A percentile compares a stretch with the other conserved stretches of the same genome.
Evolutionary conservation across 345 rosid genomes (phyloP).

Genomic region (Acer negundo): DNA sequence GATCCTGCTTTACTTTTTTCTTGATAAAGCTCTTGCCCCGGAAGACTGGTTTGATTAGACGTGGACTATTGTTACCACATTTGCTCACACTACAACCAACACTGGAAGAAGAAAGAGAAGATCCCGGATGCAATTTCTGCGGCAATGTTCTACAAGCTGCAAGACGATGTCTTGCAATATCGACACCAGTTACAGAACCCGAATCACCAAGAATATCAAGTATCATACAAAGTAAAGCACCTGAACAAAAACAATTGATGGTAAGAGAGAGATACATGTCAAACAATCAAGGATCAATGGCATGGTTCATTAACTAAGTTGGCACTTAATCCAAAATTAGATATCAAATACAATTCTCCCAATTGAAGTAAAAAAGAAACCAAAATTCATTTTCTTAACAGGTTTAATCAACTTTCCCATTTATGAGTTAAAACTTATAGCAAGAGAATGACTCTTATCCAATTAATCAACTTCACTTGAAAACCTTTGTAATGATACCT

Average conservation of each 20-base stretch:
- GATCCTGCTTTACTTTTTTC: conserved; percentile 54
- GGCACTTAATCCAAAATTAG: neutral
- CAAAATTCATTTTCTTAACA: too few relatives aligned
- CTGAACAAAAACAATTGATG: conserved; percentile 41
- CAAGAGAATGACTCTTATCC: too few relatives aligned
- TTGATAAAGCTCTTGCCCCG: conserved; percentile 51
- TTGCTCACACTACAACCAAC: conserved; percentile 25
- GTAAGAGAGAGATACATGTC: neutral
- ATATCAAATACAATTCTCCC: too few relatives aligned
- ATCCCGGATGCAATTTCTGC: conserved; percentile 35
- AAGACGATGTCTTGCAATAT: too few relatives aligned
- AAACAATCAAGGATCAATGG: neutral
- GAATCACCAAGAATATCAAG: conserved; percentile 67
- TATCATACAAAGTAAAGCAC: conserved; percentile 95
- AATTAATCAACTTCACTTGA: too few relatives aligned
- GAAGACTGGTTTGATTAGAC: conserved; percentile 52
- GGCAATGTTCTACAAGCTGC: too few relatives aligned
- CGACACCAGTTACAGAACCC: conserved; percentile 90
- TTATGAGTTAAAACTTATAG: too few relatives aligned
- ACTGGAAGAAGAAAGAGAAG: conserved; percentile 30
- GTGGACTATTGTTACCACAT: conserved; percentile 31
- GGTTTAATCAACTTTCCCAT: too few relatives aligned
- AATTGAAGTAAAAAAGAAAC: too few relatives aligned
- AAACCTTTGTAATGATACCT: too few relatives aligned
- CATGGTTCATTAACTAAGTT: neutral